Conservation (phyloP, 768 basidiomycete species). For the Mycena indigotica region DNA sequence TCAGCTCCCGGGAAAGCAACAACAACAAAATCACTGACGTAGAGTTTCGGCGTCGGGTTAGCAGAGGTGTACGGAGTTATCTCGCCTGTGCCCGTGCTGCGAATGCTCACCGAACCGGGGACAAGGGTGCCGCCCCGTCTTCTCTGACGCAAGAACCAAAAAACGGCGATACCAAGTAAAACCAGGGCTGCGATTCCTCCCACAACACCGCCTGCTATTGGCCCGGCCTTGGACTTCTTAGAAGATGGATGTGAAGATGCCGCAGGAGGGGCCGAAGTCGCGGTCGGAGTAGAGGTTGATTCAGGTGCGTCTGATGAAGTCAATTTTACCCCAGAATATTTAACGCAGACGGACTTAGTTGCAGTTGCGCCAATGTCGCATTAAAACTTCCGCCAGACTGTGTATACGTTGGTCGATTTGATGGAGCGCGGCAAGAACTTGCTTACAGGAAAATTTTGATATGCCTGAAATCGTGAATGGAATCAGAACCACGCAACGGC, state of each 20-base stretch:
- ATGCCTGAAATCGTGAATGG: constrained; percentile 42
- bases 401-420: not conserved
- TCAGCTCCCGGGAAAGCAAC: constrained; percentile 31
- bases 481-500: not conserved
- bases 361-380: constrained; percentile 30
- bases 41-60: constrained; percentile 35
- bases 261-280: constrained; percentile 9
- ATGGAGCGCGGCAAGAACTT: not conserved
- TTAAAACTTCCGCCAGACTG: constrained; percentile 38
- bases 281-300: constrained; percentile 34
- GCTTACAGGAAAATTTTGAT: constrained; percentile 43
- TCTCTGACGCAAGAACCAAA: constrained; percentile 36
- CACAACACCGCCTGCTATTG: constrained; percentile 69
- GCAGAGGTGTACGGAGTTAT: constrained; percentile 24
- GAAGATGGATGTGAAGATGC: constrained; percentile 5
- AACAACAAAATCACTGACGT: constrained; percentile 34
- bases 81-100: constrained; percentile 13
- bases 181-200: constrained; percentile 54
- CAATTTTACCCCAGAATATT: not conserved
- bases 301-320: constrained; percentile 35
- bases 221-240: constrained; percentile 40
- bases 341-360: constrained; percentile 25
- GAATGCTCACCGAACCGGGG: constrained; percentile 26
- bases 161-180: constrained; percentile 38
- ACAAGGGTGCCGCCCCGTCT: constrained; percentile 22